These are phyloP conservation scores for Ophiostoma pallidulum DNA, from an alignment of 2,329 filamentous ascomycete genomes.

Conservation along the genomic window DNA sequence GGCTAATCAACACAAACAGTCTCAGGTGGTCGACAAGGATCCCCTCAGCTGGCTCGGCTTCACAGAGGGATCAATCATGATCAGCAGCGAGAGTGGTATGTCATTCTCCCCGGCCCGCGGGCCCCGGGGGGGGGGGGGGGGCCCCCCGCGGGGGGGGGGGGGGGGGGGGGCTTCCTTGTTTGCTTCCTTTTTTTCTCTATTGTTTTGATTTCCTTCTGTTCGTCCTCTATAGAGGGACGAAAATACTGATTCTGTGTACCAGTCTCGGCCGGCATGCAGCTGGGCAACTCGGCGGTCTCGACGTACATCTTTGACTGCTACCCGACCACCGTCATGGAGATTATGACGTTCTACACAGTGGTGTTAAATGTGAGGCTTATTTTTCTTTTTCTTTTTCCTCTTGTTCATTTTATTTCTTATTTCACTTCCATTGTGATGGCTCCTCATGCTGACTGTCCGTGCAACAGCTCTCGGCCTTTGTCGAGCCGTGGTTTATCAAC, in stretches of 20 bases:
- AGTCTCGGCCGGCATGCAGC: slow-evolving; percentile 20
- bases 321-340: not conserved
- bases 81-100: slow-evolving; percentile 81
- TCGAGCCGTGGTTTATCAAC: slow-evolving; percentile 6
- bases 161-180: no score
- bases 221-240: no score
- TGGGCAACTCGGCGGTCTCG: slow-evolving; percentile 23
- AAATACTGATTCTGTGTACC: no score
- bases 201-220: no score
- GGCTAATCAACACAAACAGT: slow-evolving; percentile 37
- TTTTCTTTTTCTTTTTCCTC: not conserved
- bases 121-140: no score
- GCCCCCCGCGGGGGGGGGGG: no score
- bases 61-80: slow-evolving; percentile 85
- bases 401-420: no score
- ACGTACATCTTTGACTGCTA: not conserved
- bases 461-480: slow-evolving; percentile 1
- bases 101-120: no score
- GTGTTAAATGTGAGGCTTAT: not conserved
- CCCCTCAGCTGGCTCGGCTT: slow-evolving; percentile 89
- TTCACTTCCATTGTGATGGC: no score
- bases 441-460: not conserved
- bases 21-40: slow-evolving; percentile 76
- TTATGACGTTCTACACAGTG: slow-evolving; percentile 6
- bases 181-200: no score